Conservation (phyloP, 768 basidiomycete species). For the Artomyces pyxidatus region DNA sequence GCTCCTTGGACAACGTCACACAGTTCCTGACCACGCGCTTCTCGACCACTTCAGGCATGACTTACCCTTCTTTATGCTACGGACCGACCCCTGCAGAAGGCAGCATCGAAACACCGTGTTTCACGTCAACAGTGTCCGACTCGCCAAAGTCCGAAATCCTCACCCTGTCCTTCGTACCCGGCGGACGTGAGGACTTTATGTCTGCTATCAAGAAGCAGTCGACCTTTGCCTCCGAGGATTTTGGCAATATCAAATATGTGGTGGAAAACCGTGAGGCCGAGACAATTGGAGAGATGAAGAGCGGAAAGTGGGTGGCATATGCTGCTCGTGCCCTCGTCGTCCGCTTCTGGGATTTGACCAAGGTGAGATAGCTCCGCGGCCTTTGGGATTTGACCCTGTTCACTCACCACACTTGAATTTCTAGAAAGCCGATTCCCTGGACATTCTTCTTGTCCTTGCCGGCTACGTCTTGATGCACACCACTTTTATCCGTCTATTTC, state of each 20-base stretch:
- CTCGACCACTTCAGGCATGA: conserved; percentile 33
- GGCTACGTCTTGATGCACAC: conserved; percentile 95
- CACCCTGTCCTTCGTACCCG: conserved; percentile 44
- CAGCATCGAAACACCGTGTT: conserved; percentile 26
- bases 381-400: neutral
- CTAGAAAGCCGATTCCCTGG: conserved; percentile 89
- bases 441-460: conserved; percentile 88
- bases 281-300: conserved; percentile 66
- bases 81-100: conserved; percentile 18
- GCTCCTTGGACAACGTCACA: conserved; percentile 44
- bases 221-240: conserved; percentile 23
- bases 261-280: conserved; percentile 39
- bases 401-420: neutral
- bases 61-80: conserved; percentile 49
- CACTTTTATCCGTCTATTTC: conserved; percentile 87
- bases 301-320: conserved; percentile 84
- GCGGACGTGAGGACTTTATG: conserved; percentile 43
- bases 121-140: conserved; percentile 29
- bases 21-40: conserved; percentile 36
- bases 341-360: conserved; percentile 82
- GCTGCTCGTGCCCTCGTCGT: conserved; percentile 66
- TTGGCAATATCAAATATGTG: conserved; percentile 40
- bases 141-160: conserved; percentile 33
- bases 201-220: conserved; percentile 27
- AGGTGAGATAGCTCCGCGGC: conserved; percentile 36